Percentiles rank a stretch among this genome's conserved stretches.
Evolutionary conservation across 495 filamentous ascomycete genomes (phyloP).

Genomic region (Penicillium maclennaniae): DNA sequence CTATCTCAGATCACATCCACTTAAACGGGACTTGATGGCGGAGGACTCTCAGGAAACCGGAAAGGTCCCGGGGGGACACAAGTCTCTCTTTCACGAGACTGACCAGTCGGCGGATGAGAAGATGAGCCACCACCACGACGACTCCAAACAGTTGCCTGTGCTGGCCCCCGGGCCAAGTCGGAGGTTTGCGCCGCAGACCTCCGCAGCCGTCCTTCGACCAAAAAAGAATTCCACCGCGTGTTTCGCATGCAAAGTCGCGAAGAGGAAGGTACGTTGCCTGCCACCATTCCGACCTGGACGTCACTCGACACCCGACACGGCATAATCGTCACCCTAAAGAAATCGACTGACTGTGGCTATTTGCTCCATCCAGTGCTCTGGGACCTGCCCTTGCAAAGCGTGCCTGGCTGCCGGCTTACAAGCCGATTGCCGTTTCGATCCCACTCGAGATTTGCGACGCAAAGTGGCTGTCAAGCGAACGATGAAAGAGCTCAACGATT

Average conservation of each 20-base stretch:
- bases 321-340: background rate
- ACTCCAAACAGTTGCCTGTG: conserved; percentile 25
- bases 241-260: conserved; percentile 38
- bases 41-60: background rate
- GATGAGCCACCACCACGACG: conserved; percentile 24
- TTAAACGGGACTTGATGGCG: conserved; percentile 3
- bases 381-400: conserved; percentile 37
- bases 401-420: conserved; percentile 24
- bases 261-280: conserved; percentile 34
- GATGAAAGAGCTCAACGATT: conserved; percentile 32
- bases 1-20: background rate
- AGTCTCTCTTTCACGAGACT: background rate
- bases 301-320: background rate
- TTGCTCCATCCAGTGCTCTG: conserved; percentile 32
- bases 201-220: conserved; percentile 20
- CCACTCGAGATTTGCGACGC: conserved; percentile 36
- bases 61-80: background rate
- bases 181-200: conserved; percentile 16
- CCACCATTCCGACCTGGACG: background rate
- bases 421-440: conserved; percentile 39
- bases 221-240: conserved; percentile 45
- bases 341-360: background rate
- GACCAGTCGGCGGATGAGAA: conserved; percentile 1
- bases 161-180: conserved; percentile 33
- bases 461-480: conserved; percentile 40